Evolutionary conservation across 169 alveolate genomes (phyloP), one percentile per base, ranked within the genome.

Genomic region (Eimeria falciformis): DNA sequence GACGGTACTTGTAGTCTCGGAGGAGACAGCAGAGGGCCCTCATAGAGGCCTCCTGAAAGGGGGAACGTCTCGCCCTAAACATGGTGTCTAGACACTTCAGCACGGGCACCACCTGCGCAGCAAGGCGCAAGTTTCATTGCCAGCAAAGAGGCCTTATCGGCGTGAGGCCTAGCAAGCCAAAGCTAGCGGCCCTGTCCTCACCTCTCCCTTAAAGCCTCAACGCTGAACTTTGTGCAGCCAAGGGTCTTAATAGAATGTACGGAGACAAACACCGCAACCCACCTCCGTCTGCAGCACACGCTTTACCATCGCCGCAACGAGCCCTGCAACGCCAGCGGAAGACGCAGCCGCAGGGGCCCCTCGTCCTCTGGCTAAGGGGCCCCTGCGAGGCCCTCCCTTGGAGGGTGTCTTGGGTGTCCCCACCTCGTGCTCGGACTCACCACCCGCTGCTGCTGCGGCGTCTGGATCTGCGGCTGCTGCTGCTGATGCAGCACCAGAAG

Each of bases 261-360:
- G 27, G 12, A 62, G 2, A 62, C 71, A 62, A 29, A 14, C 0
- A 66, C 43, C 27, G 77, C 37, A 23, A 33, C 85, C 21, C n/a
- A 81, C 90, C 62, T 81, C 90, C 9, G 75, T 62, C 58, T 81
- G 90, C 77, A 81, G 69, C 77, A 81, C 37, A 12, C 47, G 27
- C 37, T 56, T 53, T 3, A 81, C 27, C 90, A 81, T 81, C 18
- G 69, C 46, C 27, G 68, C 90, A 58, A 81, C 75, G 25, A 81
- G 75, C 5, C 56, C 90, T 23, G 21, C 90, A 7, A 81, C 56
- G 27, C 47, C 29, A 3, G 5, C 21, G 6, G 23, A 37, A 21
- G 33, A 40, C 25, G 55, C 47, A 7, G 82, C 82, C n/a, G 29
- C 29, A 9, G 56, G 17, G 7, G 45, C 77, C 7, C 45, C 17